Evolutionary conservation across 2,329 filamentous ascomycete genomes (phyloP).

Genomic region (Microcyclospora pomicola): DNA sequence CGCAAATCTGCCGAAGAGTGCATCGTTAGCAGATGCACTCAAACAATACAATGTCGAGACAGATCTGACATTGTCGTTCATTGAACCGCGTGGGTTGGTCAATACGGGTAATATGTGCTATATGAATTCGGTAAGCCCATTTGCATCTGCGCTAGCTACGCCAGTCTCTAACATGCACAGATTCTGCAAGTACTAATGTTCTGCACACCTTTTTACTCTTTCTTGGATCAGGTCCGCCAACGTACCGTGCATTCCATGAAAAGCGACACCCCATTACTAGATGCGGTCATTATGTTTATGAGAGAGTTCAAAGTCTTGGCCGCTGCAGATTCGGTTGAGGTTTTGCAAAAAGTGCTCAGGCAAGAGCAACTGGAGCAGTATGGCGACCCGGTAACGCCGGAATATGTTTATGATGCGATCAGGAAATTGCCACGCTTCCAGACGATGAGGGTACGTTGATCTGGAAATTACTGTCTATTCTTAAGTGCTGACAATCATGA

Average conservation of each 20-base stretch:
- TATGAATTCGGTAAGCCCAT: slow-evolving; percentile 85
- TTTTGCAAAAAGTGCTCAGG: slow-evolving; percentile 61
- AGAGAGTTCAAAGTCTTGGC: slow-evolving; percentile 79
- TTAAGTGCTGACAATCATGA: slow-evolving; percentile 11
- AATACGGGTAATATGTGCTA: slow-evolving; percentile 99
- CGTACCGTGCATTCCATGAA: slow-evolving; percentile 84
- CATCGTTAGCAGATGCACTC: slow-evolving; percentile 62
- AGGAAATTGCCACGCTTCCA: slow-evolving; percentile 74
- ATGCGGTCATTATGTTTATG: slow-evolving; percentile 96
- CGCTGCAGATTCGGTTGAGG: slow-evolving; percentile 59
- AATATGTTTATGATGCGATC: slow-evolving; percentile 92
- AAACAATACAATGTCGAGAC: slow-evolving; percentile 55
- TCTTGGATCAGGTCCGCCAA: slow-evolving; percentile 74
- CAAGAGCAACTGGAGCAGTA: slow-evolving; percentile 75
- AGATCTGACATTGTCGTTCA: slow-evolving; percentile 57
- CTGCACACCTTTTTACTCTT: slow-evolving; percentile 87
- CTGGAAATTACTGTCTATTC: neutral
- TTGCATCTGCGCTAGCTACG: neutral
- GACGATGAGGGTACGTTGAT: slow-evolving; percentile 63
- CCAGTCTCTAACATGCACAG: slow-evolving; percentile 30
- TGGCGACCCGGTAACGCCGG: slow-evolving; percentile 80
- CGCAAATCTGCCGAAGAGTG: slow-evolving; percentile 27
- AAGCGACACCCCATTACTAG: slow-evolving; percentile 81
- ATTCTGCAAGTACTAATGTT: slow-evolving; percentile 91
- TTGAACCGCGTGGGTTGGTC: slow-evolving; percentile 84